Percentiles rank a stretch among this genome's conserved stretches.
These are phyloP conservation scores for Agrocybe praecox DNA, from an alignment of 768 basidiomycete species.

Conservation along the genomic window DNA sequence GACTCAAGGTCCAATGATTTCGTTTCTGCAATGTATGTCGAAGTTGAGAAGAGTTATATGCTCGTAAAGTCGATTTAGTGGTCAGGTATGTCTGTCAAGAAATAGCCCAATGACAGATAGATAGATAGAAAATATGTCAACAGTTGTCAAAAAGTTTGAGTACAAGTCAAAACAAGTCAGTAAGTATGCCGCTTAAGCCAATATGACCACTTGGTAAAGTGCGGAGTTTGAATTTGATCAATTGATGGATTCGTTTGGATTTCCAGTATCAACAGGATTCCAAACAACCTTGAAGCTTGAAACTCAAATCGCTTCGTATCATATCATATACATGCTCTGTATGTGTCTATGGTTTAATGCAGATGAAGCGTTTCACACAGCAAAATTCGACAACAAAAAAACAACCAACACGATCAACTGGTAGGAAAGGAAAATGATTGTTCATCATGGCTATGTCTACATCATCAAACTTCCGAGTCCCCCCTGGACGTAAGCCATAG, in stretches of 20 bases:
- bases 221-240: not conserved
- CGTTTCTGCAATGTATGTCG: not conserved
- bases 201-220: not conserved
- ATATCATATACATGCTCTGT: not conserved
- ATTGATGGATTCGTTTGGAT: too few relatives aligned
- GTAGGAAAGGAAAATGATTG: not conserved
- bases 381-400: not conserved
- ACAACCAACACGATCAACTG: not conserved
- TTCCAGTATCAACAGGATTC: too few relatives aligned
- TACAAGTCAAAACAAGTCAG: too few relatives aligned
- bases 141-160: too few relatives aligned
- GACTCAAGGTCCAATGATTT: not conserved
- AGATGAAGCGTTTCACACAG: not conserved
- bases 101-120: too few relatives aligned
- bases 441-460: constrained; percentile 27
- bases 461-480: constrained; percentile 72
- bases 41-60: too few relatives aligned
- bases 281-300: not conserved
- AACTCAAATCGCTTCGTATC: not conserved
- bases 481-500: constrained; percentile 86
- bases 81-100: too few relatives aligned
- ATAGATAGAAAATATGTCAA: too few relatives aligned
- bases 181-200: too few relatives aligned
- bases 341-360: not conserved
- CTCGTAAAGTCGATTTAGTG: too few relatives aligned